Evolutionary conservation across 352 stramenopile species (phyloP).

Genomic region (Globisporangium heterothallicum): DNA sequence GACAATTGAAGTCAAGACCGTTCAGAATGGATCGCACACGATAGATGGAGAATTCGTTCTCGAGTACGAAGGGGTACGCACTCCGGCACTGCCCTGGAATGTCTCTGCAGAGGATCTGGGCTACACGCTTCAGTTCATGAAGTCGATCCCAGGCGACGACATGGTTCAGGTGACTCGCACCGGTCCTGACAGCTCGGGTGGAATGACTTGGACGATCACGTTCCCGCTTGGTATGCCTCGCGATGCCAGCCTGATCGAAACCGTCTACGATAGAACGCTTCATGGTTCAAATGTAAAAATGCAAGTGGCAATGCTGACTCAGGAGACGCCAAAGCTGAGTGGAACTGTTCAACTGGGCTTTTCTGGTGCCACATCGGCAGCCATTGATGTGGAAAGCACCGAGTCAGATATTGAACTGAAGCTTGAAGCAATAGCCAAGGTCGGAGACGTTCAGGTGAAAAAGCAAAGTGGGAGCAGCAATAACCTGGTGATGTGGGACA

Average conservation of each 20-base stretch:
- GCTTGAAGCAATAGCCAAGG: constrained; percentile 1
- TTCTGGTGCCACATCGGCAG: constrained; percentile 23
- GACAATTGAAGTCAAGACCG: constrained; percentile 16
- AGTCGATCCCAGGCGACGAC: constrained; percentile 49
- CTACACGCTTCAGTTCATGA: constrained; percentile 57
- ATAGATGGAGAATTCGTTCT: constrained; percentile 51
- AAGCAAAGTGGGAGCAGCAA: constrained; percentile 16
- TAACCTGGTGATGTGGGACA: constrained; percentile 19
- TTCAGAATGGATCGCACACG: constrained; percentile 30
- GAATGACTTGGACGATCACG: constrained; percentile 49
- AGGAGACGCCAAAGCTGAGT: constrained; percentile 32
- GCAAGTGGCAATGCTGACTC: constrained; percentile 20
- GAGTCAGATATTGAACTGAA: constrained; percentile 1
- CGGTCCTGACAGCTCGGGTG: constrained; percentile 21
- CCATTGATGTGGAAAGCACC: constrained; percentile 19
- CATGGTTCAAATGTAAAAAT: constrained; percentile 32
- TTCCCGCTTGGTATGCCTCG: constrained; percentile 37
- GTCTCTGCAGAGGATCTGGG: constrained; percentile 81
- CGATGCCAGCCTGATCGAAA: constrained; percentile 24
- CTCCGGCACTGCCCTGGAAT: constrained; percentile 63
- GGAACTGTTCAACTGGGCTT: constrained; percentile 39
- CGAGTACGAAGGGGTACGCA: constrained; percentile 39
- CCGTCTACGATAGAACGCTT: constrained; percentile 26
- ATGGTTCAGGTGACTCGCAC: constrained; percentile 37
- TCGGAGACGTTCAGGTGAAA: constrained; percentile 6